Conservation (phyloP, 305 asterid species). For the Ilex paraguariensis region DNA sequence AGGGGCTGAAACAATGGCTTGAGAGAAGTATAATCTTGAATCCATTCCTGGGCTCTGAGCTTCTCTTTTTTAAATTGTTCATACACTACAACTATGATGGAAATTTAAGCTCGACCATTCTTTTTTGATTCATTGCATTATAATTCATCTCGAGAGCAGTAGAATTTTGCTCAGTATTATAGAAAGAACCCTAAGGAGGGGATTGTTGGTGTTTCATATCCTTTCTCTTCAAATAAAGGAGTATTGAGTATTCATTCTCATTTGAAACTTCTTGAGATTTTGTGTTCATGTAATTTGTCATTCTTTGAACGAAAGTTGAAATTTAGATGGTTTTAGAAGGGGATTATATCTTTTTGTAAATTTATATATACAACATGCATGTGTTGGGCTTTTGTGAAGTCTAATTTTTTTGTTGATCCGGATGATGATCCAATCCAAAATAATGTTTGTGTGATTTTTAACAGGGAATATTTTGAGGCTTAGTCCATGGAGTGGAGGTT, state of each 20-base stretch:
- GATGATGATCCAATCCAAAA: too few species aligned
- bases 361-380: too few species aligned
- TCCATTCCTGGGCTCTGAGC: slow-evolving; percentile 93
- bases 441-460: too few species aligned
- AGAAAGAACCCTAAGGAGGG: slow-evolving; percentile 17
- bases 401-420: too few species aligned
- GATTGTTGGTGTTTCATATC: slow-evolving; percentile 11
- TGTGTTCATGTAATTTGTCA: neutral
- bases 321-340: neutral
- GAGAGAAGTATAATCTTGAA: slow-evolving; percentile 85
- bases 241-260: too few species aligned
- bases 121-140: slow-evolving; percentile 21
- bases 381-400: too few species aligned
- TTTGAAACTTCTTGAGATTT: too few species aligned
- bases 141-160: slow-evolving; percentile 20
- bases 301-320: neutral
- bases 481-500: too few species aligned
- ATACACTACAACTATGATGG: slow-evolving; percentile 7
- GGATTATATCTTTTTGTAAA: neutral
- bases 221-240: slow-evolving; percentile 3
- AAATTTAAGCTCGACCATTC: slow-evolving; percentile 4
- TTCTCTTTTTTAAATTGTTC: slow-evolving; percentile 30
- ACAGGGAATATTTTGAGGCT: too few species aligned
- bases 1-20: slow-evolving; percentile 44
- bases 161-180: slow-evolving; percentile 14